Evolutionary conservation across 495 filamentous ascomycete genomes (phyloP).

Genomic region (Echria macrotheca): DNA sequence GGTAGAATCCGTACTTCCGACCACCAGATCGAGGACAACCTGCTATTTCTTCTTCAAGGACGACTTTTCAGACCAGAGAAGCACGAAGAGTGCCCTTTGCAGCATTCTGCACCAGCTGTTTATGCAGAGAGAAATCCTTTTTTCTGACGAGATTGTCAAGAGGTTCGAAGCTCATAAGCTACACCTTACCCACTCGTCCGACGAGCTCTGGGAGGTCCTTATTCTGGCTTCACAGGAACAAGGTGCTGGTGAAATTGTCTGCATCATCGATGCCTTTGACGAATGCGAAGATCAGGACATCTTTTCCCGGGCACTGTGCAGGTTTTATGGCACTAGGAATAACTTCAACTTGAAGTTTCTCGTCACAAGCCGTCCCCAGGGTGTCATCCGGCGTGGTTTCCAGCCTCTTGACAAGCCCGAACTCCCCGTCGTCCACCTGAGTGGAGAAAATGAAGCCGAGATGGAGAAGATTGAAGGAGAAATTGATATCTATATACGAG

Average conservation of each 20-base stretch:
- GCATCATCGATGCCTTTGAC: constrained; percentile 46
- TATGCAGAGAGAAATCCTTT: constrained; percentile 21
- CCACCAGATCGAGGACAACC: too few relatives aligned
- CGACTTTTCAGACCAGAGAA: constrained; percentile 42
- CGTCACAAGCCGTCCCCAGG: constrained; percentile 46
- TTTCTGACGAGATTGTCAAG: constrained; percentile 25
- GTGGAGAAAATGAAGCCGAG: constrained; percentile 33
- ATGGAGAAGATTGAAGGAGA: constrained; percentile 36
- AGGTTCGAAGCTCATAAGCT: constrained; percentile 19
- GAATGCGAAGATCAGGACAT: constrained; percentile 25
- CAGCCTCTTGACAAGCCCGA: constrained; percentile 13
- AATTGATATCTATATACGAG: constrained; percentile 38
- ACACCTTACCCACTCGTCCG: constrained; percentile 27
- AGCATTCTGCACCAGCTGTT: constrained; percentile 48
- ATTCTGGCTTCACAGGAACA: constrained; percentile 24
- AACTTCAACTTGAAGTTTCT: constrained; percentile 38
- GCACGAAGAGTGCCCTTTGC: constrained; percentile 32
- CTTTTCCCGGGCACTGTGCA: constrained; percentile 12
- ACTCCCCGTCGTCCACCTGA: constrained; percentile 34
- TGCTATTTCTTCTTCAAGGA: too few relatives aligned
- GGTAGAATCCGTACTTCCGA: constrained; percentile 31
- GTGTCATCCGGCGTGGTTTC: constrained; percentile 33
- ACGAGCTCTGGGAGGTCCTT: constrained; percentile 42
- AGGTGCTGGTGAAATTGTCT: constrained; percentile 41
- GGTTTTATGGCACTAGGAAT: constrained; percentile 10